phyloP scores from a whole-genome alignment of 495 filamentous ascomycete species.

The Podospora bellae-mahoneyi region DNA sequence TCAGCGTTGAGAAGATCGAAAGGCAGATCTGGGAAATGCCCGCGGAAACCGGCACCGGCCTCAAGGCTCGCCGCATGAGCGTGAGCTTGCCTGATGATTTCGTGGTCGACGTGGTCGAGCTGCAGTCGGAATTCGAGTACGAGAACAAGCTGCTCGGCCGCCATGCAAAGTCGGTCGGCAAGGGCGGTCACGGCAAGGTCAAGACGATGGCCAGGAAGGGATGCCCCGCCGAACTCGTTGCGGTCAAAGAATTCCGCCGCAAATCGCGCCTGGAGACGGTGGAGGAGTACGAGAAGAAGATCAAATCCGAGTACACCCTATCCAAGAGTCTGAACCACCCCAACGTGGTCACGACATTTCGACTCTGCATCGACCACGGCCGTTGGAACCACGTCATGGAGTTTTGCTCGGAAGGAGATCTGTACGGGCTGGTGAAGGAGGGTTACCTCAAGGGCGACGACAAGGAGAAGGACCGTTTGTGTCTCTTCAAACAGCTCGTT shows the following conservation, averaged over 20 bases:
- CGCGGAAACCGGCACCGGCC: constrained; percentile 58
- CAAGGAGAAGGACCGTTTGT: constrained; percentile 63
- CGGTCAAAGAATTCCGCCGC: constrained; percentile 73
- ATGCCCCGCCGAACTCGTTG: constrained; percentile 55
- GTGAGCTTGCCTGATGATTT: constrained; percentile 62
- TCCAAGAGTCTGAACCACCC: constrained; percentile 73
- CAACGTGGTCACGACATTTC: constrained; percentile 71
- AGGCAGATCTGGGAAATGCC: constrained; percentile 50
- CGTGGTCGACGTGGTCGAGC: constrained; percentile 58
- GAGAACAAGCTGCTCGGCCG: constrained; percentile 56
- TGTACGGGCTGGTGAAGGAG: constrained; percentile 63
- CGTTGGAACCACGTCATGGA: constrained; percentile 85
- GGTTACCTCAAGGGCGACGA: constrained; percentile 58
- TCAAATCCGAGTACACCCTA: constrained; percentile 76
- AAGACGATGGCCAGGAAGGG: constrained; percentile 62
- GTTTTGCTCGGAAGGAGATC: constrained; percentile 70
- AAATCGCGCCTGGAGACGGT: constrained; percentile 58
- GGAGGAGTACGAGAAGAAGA: constrained; percentile 70
- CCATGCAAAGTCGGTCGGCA: constrained; percentile 63
- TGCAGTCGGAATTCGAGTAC: constrained; percentile 58
- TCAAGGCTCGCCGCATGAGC: constrained; percentile 63
- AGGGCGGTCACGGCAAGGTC: constrained; percentile 70
- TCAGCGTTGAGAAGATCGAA: constrained; percentile 27
- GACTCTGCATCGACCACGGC: constrained; percentile 61
- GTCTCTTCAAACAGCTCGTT: constrained; percentile 77